Base-by-base conservation (phyloP, 2,329 filamentous ascomycete genomes). In the Aaosphaeria arxii region DNA sequence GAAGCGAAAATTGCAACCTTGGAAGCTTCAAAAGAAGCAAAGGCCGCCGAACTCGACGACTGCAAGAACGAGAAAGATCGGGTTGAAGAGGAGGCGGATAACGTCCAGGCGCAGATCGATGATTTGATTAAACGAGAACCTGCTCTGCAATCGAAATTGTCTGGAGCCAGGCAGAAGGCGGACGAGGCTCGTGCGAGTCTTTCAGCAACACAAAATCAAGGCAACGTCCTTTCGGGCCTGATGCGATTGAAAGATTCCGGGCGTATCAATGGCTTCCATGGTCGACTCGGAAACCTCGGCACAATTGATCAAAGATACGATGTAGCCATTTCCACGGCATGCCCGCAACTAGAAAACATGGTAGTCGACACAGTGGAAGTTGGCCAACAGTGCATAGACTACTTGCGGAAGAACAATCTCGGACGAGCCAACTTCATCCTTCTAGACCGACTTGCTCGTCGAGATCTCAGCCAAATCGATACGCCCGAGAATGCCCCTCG, bases 381-480 rank as follows among this genome's bases (percentile, higher is more conserved):
- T 49, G 94, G 91, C 55, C 94, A 99, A 71, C 91, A 97, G 68
- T 99, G 95, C 70, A 97, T 99, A 54, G 94, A 97, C 65, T 94
- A 99, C 64, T 80, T 99, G 9, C 85, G 94, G 47, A 99, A 97
- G 77, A 99, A 96, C 61, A 96, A 96, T 58, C 84, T 99, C 4
- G 94, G 94, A 9, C 85, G 95, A 60, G 94, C 91, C 50, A 96
- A 96, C 74, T 97, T 99, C 69, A 97, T 99, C 62, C 89, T 94
- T 57, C 80, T 99, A 11, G 90, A 99, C 70, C 91, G 92, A 65
- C 77, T 97, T 43, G 84, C 90, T 28, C 78, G 81, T 31, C 84
- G 89, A 45, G 89, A 96, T 61, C 75, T 97, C 59, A 85, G 85
- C 1, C 75, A 82, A 0, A 91, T 97, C 45, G 80, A 88, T 50